Conservation (phyloP, 176 grass and related monocot species). For the Cenchrus americanus region DNA sequence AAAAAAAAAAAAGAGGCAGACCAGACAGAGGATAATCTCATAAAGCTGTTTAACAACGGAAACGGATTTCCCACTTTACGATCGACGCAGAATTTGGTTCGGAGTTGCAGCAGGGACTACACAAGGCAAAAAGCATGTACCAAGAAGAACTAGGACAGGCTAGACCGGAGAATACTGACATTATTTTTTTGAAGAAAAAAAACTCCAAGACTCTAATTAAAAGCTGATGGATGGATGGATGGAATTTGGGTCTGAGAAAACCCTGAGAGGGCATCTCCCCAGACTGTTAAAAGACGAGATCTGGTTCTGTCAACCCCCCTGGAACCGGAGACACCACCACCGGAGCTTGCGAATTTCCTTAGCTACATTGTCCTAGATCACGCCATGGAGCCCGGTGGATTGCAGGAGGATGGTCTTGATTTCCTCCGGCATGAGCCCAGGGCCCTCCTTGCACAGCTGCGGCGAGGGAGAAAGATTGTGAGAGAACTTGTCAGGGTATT, state of each 20-base stretch:
- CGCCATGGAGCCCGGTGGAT: slow-evolving; percentile 60
- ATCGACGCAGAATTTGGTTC: slow-evolving; percentile 12
- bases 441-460: slow-evolving; percentile 90
- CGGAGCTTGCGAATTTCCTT: slow-evolving; percentile 32
- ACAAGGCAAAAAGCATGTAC: slow-evolving; percentile 39
- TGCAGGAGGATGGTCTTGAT: slow-evolving; percentile 92
- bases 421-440: slow-evolving; percentile 73
- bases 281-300: slow-evolving; percentile 13
- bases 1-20: not conserved
- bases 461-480: slow-evolving; percentile 9
- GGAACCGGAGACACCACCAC: not conserved
- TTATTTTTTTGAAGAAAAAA: slow-evolving; percentile 10
- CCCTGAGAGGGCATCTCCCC: slow-evolving; percentile 9
- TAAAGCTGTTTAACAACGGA: not conserved
- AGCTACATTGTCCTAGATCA: slow-evolving; percentile 47
- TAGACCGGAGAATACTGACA: not conserved
- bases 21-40: too few species aligned
- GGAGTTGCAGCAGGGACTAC: slow-evolving; percentile 5
- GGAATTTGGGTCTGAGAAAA: slow-evolving; percentile 7
- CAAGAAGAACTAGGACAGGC: not conserved
- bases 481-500: slow-evolving; percentile 12
- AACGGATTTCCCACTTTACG: not conserved
- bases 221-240: slow-evolving; percentile 8
- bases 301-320: slow-evolving; percentile 5
- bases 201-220: slow-evolving; percentile 15